Base-by-base conservation (phyloP, 805 yeast species). In the Komagataella ulmi region DNA sequence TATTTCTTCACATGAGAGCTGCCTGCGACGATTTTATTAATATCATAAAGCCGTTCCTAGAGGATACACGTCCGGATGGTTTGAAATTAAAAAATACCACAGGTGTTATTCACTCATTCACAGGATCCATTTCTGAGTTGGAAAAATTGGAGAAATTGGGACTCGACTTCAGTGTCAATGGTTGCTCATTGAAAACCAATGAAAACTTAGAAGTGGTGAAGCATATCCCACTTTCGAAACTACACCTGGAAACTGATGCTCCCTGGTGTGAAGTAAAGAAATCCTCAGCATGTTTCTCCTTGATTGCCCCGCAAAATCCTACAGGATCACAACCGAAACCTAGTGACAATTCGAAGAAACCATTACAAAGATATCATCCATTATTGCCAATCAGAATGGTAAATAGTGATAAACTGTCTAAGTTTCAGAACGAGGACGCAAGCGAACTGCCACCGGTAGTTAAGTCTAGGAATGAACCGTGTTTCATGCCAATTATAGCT, bases 231-330 rank as follows among this genome's bases (percentile, higher is more conserved):
- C 59, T 80, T 7, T 79, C 81, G 3, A 76, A 73, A 59, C 64
- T 93, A 46, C 66, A 91, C 74, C 76, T 93, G 7, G 99, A 93
- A 63, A 91, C 97, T 0, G 99, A 93, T 67, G 89, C 97, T 3
- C 99, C 99, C 1, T 93, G 99, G 99, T 93, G 99, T 69, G 98
- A 90, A 61, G 79, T 93, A 48, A 74, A 95, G 53, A 85, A 79
- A 57, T 75, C 93, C 7, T 96, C 88, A 63, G 88, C 88, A 2
- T 77, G 93, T 14, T 80, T 30, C 14, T 30, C 40, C 4, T 30
- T 30, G 14, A 14, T 30, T 30, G 40, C 40, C 77, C 65, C 68
- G 77, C 55, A 74, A 70, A 55, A 62, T 89, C 30, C 66, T 80
- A 0, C 60, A 68, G 7, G 76, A 78, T 55, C 87, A 87, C 3